phyloP scores from a whole-genome alignment of 768 basidiomycete species.

The Porpolomopsis calyptriformis region DNA sequence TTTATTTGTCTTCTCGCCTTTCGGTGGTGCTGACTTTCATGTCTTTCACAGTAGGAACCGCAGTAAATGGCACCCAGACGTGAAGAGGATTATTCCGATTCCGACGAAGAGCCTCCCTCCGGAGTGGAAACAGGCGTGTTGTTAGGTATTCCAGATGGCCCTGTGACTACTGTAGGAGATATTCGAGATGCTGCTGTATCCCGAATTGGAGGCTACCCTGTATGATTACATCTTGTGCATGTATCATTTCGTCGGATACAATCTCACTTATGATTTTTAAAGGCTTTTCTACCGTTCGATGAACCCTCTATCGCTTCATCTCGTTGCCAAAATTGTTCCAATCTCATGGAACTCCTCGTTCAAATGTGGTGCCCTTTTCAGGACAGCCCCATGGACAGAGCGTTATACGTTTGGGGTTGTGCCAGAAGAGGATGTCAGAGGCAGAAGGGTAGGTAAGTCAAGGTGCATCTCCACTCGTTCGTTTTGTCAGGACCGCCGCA shows the following conservation, averaged over 20 bases:
- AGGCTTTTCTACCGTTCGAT: constrained; percentile 63
- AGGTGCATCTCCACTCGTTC: constrained; percentile 1
- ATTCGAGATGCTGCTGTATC: constrained; percentile 72
- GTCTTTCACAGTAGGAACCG: constrained; percentile 8
- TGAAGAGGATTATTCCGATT: constrained; percentile 72
- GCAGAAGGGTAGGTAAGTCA: constrained; percentile 63
- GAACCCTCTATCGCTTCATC: constrained; percentile 56
- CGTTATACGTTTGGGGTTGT: constrained; percentile 81
- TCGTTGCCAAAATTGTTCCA: constrained; percentile 59
- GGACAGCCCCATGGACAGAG: constrained; percentile 74
- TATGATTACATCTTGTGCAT: constrained; percentile 49
- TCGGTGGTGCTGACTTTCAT: neutral
- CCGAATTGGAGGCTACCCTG: constrained; percentile 83
- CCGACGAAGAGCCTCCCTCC: constrained; percentile 50
- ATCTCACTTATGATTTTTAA: too few species aligned
- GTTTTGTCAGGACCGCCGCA: constrained; percentile 20
- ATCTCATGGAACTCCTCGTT: constrained; percentile 70
- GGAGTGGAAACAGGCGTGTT: constrained; percentile 64
- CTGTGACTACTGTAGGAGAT: constrained; percentile 46
- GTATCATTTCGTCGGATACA: constrained; percentile 36
- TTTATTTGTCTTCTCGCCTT: constrained; percentile 9
- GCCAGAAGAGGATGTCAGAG: constrained; percentile 58
- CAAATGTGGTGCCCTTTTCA: constrained; percentile 91
- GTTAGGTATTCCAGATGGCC: constrained; percentile 73
- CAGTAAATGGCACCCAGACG: constrained; percentile 29